These are phyloP conservation scores for Claviceps pusilla DNA, from an alignment of 2,329 filamentous ascomycete species.

Conservation along the genomic window DNA sequence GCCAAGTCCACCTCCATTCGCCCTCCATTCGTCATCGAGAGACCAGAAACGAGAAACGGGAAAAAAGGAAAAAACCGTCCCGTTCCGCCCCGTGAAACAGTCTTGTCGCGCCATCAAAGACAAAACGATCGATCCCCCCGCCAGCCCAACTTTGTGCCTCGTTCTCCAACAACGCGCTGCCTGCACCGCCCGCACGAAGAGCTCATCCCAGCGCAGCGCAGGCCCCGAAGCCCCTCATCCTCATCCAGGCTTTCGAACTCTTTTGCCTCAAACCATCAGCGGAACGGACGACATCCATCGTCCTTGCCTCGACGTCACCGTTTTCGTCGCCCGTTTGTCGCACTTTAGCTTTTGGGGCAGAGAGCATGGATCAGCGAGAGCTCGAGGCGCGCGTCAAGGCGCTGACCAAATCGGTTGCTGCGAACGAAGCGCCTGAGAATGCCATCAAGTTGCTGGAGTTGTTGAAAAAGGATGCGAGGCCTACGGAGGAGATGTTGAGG, in stretches of 20 bases:
- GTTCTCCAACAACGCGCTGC: too few relatives aligned
- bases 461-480: slow-evolving; percentile 64
- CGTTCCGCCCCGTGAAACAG: not conserved
- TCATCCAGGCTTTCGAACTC: not conserved
- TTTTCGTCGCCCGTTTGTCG: too few relatives aligned
- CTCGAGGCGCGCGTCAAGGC: slow-evolving; percentile 63
- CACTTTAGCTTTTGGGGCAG: not conserved
- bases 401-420: slow-evolving; percentile 61
- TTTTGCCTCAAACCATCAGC: not conserved
- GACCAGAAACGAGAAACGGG: not conserved
- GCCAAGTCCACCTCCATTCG: not conserved
- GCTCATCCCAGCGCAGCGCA: not conserved
- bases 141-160: not conserved
- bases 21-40: not conserved
- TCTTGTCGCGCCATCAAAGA: not conserved
- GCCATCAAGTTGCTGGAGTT: slow-evolving; percentile 62
- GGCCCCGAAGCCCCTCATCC: not conserved
- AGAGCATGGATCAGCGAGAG: slow-evolving; percentile 62
- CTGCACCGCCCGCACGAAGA: too few relatives aligned
- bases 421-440: slow-evolving; percentile 58
- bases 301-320: too few relatives aligned
- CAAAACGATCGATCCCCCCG: not conserved
- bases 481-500: slow-evolving; percentile 79
- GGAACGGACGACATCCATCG: too few relatives aligned
- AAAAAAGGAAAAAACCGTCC: not conserved